phyloP scores from a whole-genome alignment of 202 grass and related monocot species.

The Musa balbisiana region DNA sequence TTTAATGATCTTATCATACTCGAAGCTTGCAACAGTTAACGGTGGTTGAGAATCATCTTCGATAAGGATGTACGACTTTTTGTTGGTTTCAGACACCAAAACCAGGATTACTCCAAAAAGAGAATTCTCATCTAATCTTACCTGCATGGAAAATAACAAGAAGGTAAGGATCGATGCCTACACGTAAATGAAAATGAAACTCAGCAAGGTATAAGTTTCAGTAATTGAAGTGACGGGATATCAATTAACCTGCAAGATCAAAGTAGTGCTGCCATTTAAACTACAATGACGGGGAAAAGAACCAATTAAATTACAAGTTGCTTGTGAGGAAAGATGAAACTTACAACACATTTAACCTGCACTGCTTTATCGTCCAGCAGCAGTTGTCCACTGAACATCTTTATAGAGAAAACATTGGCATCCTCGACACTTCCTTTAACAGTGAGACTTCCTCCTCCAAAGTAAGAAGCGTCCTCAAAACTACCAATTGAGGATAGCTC shows the following conservation, averaged over 20 bases:
- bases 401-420: constrained; percentile 41
- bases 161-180: constrained; percentile 2
- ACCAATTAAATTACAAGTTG: not conserved
- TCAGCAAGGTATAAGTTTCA: not conserved
- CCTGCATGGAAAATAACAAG: constrained; percentile 37
- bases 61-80: constrained; percentile 40
- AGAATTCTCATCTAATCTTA: constrained; percentile 43
- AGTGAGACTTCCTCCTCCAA: constrained; percentile 55
- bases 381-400: constrained; percentile 54
- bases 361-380: constrained; percentile 41
- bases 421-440: constrained; percentile 46
- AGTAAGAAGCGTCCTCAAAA: constrained; percentile 54
- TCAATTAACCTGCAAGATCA: not conserved
- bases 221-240: too few relatives aligned
- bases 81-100: constrained; percentile 39
- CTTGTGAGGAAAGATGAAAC: constrained; percentile 9
- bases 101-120: constrained; percentile 47
- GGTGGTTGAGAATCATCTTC: constrained; percentile 33
- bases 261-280: not conserved
- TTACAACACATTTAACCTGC: constrained; percentile 70
- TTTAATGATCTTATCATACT: constrained; percentile 37
- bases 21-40: constrained; percentile 31
- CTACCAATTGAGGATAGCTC: constrained; percentile 25
- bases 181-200: not conserved
- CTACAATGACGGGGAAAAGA: not conserved